These are phyloP conservation scores for Penstemon newberryi DNA, from an alignment of 257 asterid species.

Conservation along the genomic window DNA sequence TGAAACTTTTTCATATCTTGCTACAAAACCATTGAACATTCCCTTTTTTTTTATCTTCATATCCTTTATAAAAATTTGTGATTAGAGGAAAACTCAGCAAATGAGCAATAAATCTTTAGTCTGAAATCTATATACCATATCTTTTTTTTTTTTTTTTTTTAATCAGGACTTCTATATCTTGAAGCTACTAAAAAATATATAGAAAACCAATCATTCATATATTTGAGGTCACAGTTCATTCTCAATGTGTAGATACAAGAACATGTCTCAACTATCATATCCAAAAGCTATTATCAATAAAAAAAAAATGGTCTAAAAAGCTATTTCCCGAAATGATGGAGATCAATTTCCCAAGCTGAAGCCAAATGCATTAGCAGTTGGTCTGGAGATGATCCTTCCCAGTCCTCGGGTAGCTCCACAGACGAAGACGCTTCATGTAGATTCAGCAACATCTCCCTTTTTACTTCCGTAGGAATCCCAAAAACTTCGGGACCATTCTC, in stretches of 20 bases:
- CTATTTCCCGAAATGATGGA: slow-evolving; percentile 67
- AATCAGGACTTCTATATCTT: not conserved
- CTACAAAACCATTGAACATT: no score
- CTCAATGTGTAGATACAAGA: not conserved
- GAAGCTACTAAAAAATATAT: slow-evolving; percentile 6
- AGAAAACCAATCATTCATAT: slow-evolving; percentile 7
- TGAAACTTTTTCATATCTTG: no score
- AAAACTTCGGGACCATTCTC: slow-evolving; percentile 74
- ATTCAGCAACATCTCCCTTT: slow-evolving; percentile 69
- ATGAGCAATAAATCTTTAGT: not conserved
- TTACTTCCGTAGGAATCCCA: slow-evolving; percentile 68
- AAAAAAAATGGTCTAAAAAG: slow-evolving; percentile 6
- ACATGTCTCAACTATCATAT: slow-evolving; percentile 5
- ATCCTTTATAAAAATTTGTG: not conserved
- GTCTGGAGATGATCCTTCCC: slow-evolving; percentile 90
- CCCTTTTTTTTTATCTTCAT: no score
- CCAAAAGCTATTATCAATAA: slow-evolving; percentile 19
- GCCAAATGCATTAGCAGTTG: slow-evolving; percentile 78
- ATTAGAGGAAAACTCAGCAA: not conserved
- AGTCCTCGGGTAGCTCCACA: slow-evolving; percentile 74
- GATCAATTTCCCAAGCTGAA: slow-evolving; percentile 86
- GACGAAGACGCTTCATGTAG: slow-evolving; percentile 65
- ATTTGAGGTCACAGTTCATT: slow-evolving; percentile 10
- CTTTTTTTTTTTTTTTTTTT: no score
- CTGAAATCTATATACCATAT: no score